phyloP scores from a whole-genome alignment of 768 basidiomycete genomes.

The Termitomyces sp. region DNA sequence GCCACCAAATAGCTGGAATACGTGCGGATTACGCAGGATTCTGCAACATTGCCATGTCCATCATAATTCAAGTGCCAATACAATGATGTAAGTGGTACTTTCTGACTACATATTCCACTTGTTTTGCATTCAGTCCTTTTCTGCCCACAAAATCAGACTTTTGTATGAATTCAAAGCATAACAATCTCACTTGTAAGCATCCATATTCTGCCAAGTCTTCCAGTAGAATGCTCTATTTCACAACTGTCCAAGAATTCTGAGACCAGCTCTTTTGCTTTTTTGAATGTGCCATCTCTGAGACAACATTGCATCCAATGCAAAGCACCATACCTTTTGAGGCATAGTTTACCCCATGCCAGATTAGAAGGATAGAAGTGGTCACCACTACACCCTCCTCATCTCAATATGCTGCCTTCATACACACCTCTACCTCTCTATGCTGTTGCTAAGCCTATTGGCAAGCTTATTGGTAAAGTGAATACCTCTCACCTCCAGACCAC shows the following conservation, averaged over 20 bases:
- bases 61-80: neutral
- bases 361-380: no score
- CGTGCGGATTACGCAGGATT: neutral
- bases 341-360: no score
- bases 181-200: constrained; percentile 11
- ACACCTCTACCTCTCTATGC: no score
- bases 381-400: no score
- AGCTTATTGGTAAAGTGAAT: no score
- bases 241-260: neutral
- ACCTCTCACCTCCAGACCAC: no score
- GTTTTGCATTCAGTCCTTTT: constrained; percentile 2
- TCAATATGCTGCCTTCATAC: no score
- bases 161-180: neutral
- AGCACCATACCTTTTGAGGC: no score
- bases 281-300: neutral
- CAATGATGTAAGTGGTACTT: neutral
- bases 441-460: no score
- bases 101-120: constrained; percentile 3
- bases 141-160: neutral
- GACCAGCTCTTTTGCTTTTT: neutral
- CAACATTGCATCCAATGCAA: no score
- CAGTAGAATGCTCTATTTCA: constrained; percentile 10
- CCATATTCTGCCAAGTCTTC: constrained; percentile 16
- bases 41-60: neutral
- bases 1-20: neutral